Conservation (phyloP, 331 rosid species). For the Acacia concinna region DNA sequence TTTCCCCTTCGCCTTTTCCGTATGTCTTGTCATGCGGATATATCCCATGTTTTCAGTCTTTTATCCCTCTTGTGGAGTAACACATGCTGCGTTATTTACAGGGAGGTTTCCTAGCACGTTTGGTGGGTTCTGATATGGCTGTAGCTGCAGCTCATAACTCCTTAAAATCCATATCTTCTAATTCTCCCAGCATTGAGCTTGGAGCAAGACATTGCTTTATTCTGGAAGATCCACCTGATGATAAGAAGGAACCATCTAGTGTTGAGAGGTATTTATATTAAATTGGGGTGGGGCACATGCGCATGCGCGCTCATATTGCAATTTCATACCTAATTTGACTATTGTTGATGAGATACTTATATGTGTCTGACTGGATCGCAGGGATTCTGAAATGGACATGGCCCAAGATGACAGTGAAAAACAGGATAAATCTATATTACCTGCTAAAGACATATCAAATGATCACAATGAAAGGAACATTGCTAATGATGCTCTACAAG, state of each 20-base stretch:
- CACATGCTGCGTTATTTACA: conserved; percentile 39
- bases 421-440: conserved; percentile 44
- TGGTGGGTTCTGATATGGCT: conserved; percentile 71
- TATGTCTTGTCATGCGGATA: background rate
- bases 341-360: conserved; percentile 36
- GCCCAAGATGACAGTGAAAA: conserved; percentile 50
- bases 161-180: conserved; percentile 57
- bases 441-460: conserved; percentile 43
- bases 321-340: conserved; percentile 28
- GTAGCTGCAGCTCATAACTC: conserved; percentile 69
- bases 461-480: conserved; percentile 37
- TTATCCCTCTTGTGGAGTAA: conserved; percentile 7
- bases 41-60: background rate
- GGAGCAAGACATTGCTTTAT: conserved; percentile 71
- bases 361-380: conserved; percentile 40
- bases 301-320: background rate
- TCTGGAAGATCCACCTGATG: conserved; percentile 71
- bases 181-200: conserved; percentile 59
- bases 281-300: conserved; percentile 15
- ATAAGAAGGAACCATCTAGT: conserved; percentile 43
- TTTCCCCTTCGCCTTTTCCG: background rate
- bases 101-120: conserved; percentile 68
- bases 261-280: conserved; percentile 50
- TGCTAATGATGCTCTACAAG: conserved; percentile 52
- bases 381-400: conserved; percentile 52